These are phyloP conservation scores for Strigomonas galati DNA, from an alignment of 208 protist species.

Conservation along the genomic window DNA sequence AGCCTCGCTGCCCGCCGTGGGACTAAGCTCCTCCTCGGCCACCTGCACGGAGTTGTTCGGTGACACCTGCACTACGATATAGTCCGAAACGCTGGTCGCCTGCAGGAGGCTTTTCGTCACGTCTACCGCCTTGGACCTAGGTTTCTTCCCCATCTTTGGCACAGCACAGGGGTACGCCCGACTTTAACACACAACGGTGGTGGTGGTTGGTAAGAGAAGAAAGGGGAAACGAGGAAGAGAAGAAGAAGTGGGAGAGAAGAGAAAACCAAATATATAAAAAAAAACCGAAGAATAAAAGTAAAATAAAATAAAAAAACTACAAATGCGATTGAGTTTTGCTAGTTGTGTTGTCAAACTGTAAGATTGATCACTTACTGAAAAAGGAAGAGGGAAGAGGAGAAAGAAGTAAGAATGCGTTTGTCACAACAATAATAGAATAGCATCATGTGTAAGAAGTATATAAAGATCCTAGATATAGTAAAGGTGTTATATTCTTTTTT, in stretches of 20 bases:
- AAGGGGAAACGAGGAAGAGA: not conserved
- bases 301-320: too few species aligned
- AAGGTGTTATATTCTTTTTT: slow-evolving; percentile 1
- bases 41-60: slow-evolving; percentile 37
- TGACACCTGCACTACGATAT: slow-evolving; percentile 57
- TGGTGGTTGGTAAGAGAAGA: too few species aligned
- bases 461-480: slow-evolving; percentile 2
- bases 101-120: slow-evolving; percentile 75
- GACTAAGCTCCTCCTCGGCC: slow-evolving; percentile 69
- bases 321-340: too few species aligned
- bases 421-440: too few species aligned
- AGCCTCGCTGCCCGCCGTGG: slow-evolving; percentile 70
- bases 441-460: too few species aligned
- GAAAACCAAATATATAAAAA: not conserved
- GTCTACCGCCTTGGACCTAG: slow-evolving; percentile 62
- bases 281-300: not conserved
- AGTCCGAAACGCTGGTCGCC: slow-evolving; percentile 41
- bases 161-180: not conserved
- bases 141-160: slow-evolving; percentile 23
- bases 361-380: not conserved
- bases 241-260: not conserved
- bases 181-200: not conserved
- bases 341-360: not conserved
- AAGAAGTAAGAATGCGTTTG: slow-evolving; percentile 5
- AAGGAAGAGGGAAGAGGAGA: not conserved